phyloP scores from a whole-genome alignment of 1,284 basidiomycete species.

The Neolentinus lepideus region DNA sequence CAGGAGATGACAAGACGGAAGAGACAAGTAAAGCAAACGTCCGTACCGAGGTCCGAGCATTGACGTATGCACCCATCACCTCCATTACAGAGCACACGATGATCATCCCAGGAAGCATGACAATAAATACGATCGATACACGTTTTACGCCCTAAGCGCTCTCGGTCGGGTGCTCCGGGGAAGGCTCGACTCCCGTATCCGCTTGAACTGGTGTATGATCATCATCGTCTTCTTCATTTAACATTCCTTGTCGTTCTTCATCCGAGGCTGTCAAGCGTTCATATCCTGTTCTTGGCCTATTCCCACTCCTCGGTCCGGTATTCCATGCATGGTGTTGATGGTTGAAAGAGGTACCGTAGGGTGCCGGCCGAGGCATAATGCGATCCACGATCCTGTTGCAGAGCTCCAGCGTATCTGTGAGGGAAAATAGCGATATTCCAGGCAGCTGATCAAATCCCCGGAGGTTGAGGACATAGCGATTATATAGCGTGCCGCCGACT shows the following conservation, averaged over 20 bases:
- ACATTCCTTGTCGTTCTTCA: constrained; percentile 1
- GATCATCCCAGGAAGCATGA: not conserved
- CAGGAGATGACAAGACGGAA: not conserved
- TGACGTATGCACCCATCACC: not conserved
- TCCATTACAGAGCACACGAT: not conserved
- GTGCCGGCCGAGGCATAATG: constrained; percentile 13
- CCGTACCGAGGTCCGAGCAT: not conserved
- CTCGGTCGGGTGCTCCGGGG: not conserved
- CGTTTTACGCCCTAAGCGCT: not conserved
- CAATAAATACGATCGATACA: not conserved
- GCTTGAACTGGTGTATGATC: constrained; percentile 7
- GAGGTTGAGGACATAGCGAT: constrained; percentile 56
- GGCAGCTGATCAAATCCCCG: constrained; percentile 64
- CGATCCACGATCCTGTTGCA: constrained; percentile 18
- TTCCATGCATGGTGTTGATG: not conserved
- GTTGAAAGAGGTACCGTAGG: not conserved
- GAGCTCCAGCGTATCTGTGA: constrained; percentile 21
- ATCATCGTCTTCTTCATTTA: not conserved
- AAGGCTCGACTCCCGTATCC: not conserved
- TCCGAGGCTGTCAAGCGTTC: not conserved
- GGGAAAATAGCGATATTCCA: constrained; percentile 42
- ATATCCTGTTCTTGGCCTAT: constrained; percentile 3
- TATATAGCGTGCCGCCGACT: constrained; percentile 57
- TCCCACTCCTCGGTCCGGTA: constrained; percentile 7
- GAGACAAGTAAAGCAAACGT: not conserved